Evolutionary conservation across 352 stramenopile genomes (phyloP).

Genomic region (Globisporangium spiculum): DNA sequence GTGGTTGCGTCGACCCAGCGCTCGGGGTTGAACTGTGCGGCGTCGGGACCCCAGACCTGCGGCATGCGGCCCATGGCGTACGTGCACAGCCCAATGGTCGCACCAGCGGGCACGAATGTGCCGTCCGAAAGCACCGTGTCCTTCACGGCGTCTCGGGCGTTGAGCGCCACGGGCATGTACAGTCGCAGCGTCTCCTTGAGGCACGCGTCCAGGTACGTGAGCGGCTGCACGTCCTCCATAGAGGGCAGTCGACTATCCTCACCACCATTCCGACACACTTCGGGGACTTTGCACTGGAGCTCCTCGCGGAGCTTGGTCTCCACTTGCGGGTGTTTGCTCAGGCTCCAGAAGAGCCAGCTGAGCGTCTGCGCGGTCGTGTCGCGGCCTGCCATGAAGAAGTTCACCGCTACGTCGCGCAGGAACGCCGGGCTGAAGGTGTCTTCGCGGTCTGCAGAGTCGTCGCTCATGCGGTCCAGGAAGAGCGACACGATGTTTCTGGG

Average conservation of each 20-base stretch:
- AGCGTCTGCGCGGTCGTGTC: conserved; percentile 77
- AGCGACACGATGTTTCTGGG: conserved; percentile 19
- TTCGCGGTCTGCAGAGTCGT: not conserved
- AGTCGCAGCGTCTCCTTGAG: conserved; percentile 9
- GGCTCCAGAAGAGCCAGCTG: conserved; percentile 63
- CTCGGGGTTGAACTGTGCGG: conserved; percentile 40
- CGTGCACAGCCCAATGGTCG: not conserved
- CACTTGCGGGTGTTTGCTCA: conserved; percentile 53
- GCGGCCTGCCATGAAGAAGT: conserved; percentile 74
- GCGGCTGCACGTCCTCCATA: conserved; percentile 28
- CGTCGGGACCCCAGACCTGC: conserved; percentile 45
- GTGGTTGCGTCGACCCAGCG: conserved; percentile 30
- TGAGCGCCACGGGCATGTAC: not conserved
- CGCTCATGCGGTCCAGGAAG: conserved; percentile 23
- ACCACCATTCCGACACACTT: conserved; percentile 10
- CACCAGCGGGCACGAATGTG: not conserved
- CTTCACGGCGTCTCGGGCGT: not conserved
- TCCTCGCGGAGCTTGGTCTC: conserved; percentile 43
- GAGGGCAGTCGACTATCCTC: not conserved
- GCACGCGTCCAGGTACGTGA: conserved; percentile 43
- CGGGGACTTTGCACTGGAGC: conserved; percentile 31
- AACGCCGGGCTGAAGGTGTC: conserved; percentile 28
- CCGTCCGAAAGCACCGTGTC: conserved; percentile 7
- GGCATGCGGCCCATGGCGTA: conserved; percentile 7
- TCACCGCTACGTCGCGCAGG: conserved; percentile 77